phyloP scores from a whole-genome alignment of 2,329 filamentous ascomycete genomes.

The Aspergillus glaucus region DNA sequence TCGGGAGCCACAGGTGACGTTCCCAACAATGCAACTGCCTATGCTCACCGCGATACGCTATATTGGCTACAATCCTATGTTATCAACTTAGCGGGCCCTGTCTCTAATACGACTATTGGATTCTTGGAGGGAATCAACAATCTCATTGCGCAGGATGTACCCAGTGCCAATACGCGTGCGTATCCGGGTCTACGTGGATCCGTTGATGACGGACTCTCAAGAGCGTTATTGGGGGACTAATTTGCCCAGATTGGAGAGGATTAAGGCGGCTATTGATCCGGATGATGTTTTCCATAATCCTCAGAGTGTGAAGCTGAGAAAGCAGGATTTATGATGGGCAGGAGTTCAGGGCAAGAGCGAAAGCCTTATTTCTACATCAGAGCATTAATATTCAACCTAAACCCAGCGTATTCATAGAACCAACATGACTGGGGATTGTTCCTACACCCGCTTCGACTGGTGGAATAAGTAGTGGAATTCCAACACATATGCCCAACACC shows the following conservation, averaged over 20 bases:
- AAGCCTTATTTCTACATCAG: too few species aligned
- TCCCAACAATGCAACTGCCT: constrained; percentile 52
- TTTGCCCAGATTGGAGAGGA: constrained; percentile 39
- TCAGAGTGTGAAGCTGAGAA: constrained; percentile 36
- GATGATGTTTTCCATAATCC: constrained; percentile 54
- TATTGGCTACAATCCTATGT: constrained; percentile 60
- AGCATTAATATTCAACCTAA: too few species aligned
- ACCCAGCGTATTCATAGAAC: too few species aligned
- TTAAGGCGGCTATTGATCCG: constrained; percentile 52
- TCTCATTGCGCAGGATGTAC: constrained; percentile 22
- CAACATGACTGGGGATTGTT: too few species aligned
- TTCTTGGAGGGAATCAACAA: constrained; percentile 51
- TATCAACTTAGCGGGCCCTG: constrained; percentile 40
- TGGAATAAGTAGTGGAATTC: too few species aligned
- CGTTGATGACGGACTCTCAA: constrained; percentile 41
- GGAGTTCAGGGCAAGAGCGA: too few species aligned
- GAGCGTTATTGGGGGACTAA: constrained; percentile 53
- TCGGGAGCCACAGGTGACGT: constrained; percentile 57
- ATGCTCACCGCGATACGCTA: constrained; percentile 58
- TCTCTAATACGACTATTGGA: constrained; percentile 42
- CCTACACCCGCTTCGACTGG: too few species aligned
- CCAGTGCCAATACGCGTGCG: constrained; percentile 39
- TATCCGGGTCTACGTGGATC: constrained; percentile 62
- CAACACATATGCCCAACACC: too few species aligned
- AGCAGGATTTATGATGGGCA: too few species aligned